phyloP scores from a whole-genome alignment of 495 filamentous ascomycete species.

The Xeromyces bisporus region DNA sequence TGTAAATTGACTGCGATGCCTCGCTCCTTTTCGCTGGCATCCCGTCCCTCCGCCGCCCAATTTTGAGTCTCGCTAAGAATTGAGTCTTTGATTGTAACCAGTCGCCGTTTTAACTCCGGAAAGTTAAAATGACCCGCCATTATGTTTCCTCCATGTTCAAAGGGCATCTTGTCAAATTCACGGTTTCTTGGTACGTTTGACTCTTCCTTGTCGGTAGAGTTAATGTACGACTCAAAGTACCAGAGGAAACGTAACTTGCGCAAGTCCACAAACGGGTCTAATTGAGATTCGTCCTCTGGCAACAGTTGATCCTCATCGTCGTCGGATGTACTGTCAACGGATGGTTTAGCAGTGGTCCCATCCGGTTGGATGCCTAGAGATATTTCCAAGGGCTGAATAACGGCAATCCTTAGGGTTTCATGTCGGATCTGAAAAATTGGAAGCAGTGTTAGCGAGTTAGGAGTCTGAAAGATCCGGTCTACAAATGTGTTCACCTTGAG shows the following conservation, averaged over 20 bases:
- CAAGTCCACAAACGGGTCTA: constrained; percentile 71
- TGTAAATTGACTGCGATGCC: constrained; percentile 67
- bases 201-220: constrained; percentile 42
- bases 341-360: constrained; percentile 25
- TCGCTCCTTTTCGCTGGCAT: constrained; percentile 44
- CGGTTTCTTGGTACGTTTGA: constrained; percentile 34
- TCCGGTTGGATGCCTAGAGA: constrained; percentile 49
- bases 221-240: constrained; percentile 81
- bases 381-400: constrained; percentile 71
- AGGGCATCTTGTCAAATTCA: constrained; percentile 62
- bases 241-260: constrained; percentile 88
- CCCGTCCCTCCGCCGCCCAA: constrained; percentile 56
- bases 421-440: constrained; percentile 79
- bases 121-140: constrained; percentile 90
- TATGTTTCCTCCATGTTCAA: constrained; percentile 58
- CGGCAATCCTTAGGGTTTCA: constrained; percentile 72
- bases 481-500: constrained; percentile 68
- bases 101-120: constrained; percentile 47
- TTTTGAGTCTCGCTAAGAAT: constrained; percentile 53
- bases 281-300: constrained; percentile 30
- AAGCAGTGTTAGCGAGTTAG: too few species aligned
- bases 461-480: too few species aligned
- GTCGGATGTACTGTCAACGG: constrained; percentile 33
- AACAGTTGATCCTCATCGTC: constrained; percentile 17
- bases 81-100: constrained; percentile 44